Conservation (phyloP, 2,329 filamentous ascomycete species). For the Pleoardoris graminearum region DNA sequence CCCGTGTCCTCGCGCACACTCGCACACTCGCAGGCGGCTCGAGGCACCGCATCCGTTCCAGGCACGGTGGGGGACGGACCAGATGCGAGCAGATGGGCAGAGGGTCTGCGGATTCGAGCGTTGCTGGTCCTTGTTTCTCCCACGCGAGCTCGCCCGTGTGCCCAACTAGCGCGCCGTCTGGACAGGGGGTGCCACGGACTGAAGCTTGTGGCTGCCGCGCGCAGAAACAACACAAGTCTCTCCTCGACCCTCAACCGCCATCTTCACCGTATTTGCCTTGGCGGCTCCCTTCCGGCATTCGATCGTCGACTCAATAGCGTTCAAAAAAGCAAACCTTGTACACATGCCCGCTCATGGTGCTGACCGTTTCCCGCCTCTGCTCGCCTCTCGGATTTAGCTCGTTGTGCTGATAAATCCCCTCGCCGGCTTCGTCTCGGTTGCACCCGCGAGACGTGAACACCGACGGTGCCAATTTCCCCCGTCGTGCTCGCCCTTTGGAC, state of each 20-base stretch:
- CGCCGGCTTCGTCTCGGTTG: not conserved
- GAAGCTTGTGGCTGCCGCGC: not conserved
- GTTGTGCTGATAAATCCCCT: no score
- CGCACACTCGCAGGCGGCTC: not conserved
- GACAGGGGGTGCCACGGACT: not conserved
- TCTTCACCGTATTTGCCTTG: not conserved
- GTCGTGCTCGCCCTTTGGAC: no score
- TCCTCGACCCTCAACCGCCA: not conserved
- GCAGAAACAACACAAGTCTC: slow-evolving; percentile 6
- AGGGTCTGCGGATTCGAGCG: no score
- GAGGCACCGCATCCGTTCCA: not conserved
- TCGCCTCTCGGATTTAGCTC: not conserved
- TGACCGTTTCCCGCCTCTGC: not conserved
- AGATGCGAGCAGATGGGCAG: not conserved
- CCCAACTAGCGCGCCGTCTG: not conserved
- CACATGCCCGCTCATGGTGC: not conserved
- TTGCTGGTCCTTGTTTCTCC: slow-evolving; percentile 2
- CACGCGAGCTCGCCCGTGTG: not conserved
- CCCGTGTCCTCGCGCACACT: not conserved
- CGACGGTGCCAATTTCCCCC: slow-evolving; percentile 4
- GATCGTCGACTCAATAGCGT: no score
- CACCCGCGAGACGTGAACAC: not conserved
- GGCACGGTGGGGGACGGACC: not conserved
- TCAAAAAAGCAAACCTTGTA: not conserved
- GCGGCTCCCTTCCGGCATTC: not conserved